phyloP scores from a whole-genome alignment of 2,329 filamentous ascomycete species.

The Basipetospora chlamydospora region DNA sequence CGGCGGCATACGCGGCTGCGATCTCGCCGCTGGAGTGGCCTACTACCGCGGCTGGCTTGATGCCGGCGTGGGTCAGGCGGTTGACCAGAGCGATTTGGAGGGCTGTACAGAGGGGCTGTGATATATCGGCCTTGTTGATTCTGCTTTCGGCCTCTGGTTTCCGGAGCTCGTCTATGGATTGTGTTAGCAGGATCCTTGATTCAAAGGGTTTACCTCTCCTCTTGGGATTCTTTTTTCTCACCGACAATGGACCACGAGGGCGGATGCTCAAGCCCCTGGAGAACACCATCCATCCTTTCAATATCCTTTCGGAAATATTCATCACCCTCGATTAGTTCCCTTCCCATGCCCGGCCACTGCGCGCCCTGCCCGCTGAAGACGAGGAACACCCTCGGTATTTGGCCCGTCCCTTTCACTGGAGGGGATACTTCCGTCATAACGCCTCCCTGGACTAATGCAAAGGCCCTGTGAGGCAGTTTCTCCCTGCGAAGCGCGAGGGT shows the following conservation, averaged over 20 bases:
- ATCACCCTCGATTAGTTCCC: constrained; percentile 6
- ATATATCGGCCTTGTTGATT: constrained; percentile 24
- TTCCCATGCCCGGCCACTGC: constrained; percentile 3
- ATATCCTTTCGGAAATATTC: constrained; percentile 10
- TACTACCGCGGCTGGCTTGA: constrained; percentile 22
- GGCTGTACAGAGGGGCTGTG: constrained; percentile 28
- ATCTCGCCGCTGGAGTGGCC: constrained; percentile 37
- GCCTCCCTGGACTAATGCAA: constrained; percentile 9
- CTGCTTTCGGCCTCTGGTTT: constrained; percentile 18
- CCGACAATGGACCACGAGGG: constrained; percentile 13
- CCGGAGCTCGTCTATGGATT: constrained; percentile 20
- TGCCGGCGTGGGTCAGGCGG: constrained; percentile 26
- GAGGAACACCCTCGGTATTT: constrained; percentile 7
- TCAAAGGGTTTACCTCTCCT: too few relatives aligned
- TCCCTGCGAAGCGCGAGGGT: constrained; percentile 16
- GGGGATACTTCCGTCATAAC: constrained; percentile 7
- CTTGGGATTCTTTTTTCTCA: too few relatives aligned
- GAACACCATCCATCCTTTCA: constrained; percentile 13
- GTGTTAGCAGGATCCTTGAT: too few relatives aligned
- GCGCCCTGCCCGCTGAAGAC: constrained; percentile 4
- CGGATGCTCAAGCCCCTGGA: constrained; percentile 18
- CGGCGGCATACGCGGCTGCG: constrained; percentile 27
- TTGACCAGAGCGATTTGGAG: constrained; percentile 31
- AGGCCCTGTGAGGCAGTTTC: constrained; percentile 14
- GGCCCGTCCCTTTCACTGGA: constrained; percentile 7